A percentile compares a stretch with the other conserved stretches of the same genome.
These are phyloP conservation scores for Penicillium paradoxum DNA, from an alignment of 495 filamentous ascomycete species.

Conservation along the genomic window DNA sequence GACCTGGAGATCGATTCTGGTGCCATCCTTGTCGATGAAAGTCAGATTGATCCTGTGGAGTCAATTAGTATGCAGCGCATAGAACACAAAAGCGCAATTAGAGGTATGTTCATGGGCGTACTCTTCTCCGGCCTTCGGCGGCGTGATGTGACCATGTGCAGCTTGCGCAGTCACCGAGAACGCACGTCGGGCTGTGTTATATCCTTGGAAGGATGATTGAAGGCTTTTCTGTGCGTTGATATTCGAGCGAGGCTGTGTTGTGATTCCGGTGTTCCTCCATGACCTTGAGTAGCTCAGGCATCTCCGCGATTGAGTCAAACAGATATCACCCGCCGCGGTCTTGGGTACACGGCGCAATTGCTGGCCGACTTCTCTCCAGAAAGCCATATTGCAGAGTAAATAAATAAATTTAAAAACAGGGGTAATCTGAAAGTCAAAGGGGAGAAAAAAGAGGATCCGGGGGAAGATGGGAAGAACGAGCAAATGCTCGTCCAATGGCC, in stretches of 20 bases:
- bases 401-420: conserved; percentile 4
- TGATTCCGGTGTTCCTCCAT: conserved; percentile 18
- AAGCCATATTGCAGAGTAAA: conserved; percentile 26
- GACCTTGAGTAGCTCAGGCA: conserved; percentile 25
- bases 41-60: conserved; percentile 71
- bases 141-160: conserved; percentile 71
- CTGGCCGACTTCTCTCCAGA: conserved; percentile 35
- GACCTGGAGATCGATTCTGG: conserved; percentile 69
- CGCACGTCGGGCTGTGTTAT: conserved; percentile 38
- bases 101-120: conserved; percentile 38
- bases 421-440: conserved; percentile 1
- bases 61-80: neutral
- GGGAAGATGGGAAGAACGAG: conserved; percentile 12
- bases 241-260: conserved; percentile 12
- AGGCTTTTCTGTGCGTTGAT: conserved; percentile 3
- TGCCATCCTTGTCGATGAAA: conserved; percentile 91
- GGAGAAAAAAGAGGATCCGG: conserved; percentile 14
- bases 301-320: conserved; percentile 31
- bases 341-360: conserved; percentile 35
- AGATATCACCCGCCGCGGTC: conserved; percentile 24
- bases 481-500: conserved; percentile 23
- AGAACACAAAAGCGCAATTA: neutral
- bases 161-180: conserved; percentile 62
- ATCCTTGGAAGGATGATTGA: conserved; percentile 20
- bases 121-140: conserved; percentile 94